A percentile compares a stretch with the other conserved stretches of the same genome.
phyloP scores from a whole-genome alignment of 257 asterid species.

The Datura wrightii region DNA sequence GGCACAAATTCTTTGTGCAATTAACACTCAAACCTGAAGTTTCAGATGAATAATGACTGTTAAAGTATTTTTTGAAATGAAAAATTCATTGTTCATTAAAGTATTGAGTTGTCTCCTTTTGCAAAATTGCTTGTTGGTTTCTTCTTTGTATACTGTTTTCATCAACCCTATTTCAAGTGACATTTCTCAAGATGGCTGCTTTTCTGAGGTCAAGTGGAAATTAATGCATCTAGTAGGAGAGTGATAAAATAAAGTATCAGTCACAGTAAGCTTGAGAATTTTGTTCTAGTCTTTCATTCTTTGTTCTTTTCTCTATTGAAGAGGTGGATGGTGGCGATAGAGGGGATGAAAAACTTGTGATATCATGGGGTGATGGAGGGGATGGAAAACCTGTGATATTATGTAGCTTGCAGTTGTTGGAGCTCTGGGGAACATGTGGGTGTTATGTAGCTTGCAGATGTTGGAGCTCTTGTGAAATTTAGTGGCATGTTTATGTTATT shows the following conservation, averaged over 20 bases:
- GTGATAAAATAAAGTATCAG: background rate
- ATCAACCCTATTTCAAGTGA: background rate
- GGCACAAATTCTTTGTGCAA: background rate
- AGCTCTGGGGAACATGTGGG: conserved; percentile 5
- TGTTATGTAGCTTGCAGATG: background rate
- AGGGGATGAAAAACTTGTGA: background rate
- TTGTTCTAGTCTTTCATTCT: background rate
- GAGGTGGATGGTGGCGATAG: background rate
- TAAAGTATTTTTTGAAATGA: background rate
- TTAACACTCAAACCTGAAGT: conserved; percentile 5
- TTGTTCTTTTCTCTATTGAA: conserved; percentile 4
- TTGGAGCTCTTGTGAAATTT: background rate
- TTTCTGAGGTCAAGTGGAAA: conserved; percentile 9
- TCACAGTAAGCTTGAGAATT: background rate
- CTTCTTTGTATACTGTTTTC: background rate
- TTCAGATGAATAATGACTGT: background rate
- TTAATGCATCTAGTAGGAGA: background rate
- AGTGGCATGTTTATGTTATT: background rate
- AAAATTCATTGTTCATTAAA: background rate
- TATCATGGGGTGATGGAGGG: background rate
- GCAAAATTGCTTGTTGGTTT: background rate
- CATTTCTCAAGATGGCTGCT: background rate
- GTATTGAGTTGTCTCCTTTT: conserved; percentile 10
- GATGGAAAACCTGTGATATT: background rate
- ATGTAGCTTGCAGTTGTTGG: background rate